Evolutionary conservation across 78 protist species (phyloP).

Genomic region (Tieghemostelium lacteum): DNA sequence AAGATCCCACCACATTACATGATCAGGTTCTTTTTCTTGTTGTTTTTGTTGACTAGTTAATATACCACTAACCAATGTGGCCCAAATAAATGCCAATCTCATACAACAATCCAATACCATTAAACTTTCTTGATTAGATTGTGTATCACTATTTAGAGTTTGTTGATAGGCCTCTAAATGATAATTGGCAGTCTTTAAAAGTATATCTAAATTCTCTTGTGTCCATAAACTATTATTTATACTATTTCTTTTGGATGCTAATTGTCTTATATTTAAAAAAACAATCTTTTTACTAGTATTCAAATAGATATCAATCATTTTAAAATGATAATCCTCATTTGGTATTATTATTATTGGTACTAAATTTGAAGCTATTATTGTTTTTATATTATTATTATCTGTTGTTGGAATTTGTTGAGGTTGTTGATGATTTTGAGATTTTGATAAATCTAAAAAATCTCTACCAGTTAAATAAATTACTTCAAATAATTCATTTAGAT

Average conservation of each 20-base stretch:
- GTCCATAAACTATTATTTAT: constrained; percentile 19
- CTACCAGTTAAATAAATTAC: constrained; percentile 50
- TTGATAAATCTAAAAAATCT: constrained; percentile 12
- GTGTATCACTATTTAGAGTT: background rate
- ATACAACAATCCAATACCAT: constrained; percentile 53
- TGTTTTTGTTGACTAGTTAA: background rate
- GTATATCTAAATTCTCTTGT: constrained; percentile 15
- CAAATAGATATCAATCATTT: constrained; percentile 60
- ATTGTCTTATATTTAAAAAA: constrained; percentile 3
- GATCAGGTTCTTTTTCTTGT: background rate
- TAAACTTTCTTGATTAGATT: constrained; percentile 5
- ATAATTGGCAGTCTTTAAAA: constrained; percentile 22
- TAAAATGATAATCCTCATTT: constrained; percentile 43
- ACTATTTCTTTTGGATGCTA: constrained; percentile 3
- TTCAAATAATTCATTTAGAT: constrained; percentile 60
- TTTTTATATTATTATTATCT: no score
- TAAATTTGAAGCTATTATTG: constrained; percentile 1
- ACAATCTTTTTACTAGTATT: constrained; percentile 48
- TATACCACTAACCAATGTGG: constrained; percentile 4
- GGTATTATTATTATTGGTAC: constrained; percentile 18
- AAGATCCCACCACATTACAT: constrained; percentile 49
- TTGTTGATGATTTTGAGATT: constrained; percentile 5
- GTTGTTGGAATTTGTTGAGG: background rate
- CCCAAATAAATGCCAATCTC: constrained; percentile 59
- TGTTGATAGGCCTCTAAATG: constrained; percentile 6